Evolutionary conservation across 2,329 filamentous ascomycete genomes (phyloP).

Genomic region (Fusarium graminum): DNA sequence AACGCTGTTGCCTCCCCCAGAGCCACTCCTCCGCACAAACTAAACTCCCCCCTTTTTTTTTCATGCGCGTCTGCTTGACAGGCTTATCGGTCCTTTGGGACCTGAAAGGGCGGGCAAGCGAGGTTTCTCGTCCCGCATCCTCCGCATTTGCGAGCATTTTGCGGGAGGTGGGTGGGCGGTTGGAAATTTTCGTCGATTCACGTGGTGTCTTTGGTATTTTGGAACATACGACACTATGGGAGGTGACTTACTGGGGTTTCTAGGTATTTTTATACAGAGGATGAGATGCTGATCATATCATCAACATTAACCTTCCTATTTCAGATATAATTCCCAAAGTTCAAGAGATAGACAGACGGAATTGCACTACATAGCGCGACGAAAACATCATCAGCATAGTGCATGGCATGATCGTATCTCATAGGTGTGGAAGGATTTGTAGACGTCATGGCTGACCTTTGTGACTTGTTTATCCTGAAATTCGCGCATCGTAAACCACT

Average conservation of each 20-base stretch:
- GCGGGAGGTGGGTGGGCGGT: neutral
- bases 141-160: constrained; percentile 31
- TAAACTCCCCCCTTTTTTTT: constrained; percentile 17
- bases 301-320: neutral
- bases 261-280: neutral
- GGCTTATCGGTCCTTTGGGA: constrained; percentile 35
- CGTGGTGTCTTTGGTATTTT: constrained; percentile 7
- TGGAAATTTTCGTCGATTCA: constrained; percentile 21
- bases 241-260: neutral
- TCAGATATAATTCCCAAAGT: neutral
- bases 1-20: constrained; percentile 26
- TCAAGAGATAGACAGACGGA: neutral
- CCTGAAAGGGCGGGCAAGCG: constrained; percentile 27
- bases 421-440: too few relatives aligned
- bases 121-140: constrained; percentile 34
- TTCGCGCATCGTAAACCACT: neutral
- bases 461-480: neutral
- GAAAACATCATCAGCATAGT: too few relatives aligned
- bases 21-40: constrained; percentile 33
- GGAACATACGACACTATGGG: constrained; percentile 19
- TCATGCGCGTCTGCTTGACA: constrained; percentile 15
- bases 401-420: neutral
- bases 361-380: constrained; percentile 9
- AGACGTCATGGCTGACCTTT: neutral
- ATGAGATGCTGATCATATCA: constrained; percentile 3